Base-by-base conservation (phyloP, 306 rosid genomes). In the Prunus fruticosa region DNA sequence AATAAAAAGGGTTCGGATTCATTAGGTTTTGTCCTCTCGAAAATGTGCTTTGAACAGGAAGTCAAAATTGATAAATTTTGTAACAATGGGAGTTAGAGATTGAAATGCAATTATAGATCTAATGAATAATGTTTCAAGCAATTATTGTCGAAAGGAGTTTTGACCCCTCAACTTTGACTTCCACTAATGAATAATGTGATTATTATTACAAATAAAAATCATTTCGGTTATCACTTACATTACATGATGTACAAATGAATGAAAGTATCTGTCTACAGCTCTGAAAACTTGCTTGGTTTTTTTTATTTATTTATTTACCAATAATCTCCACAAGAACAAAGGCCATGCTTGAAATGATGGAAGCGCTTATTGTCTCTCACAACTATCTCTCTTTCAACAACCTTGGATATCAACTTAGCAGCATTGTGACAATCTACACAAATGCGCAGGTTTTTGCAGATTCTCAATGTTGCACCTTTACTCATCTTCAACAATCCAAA, bases 381-480 rank as follows among this genome's bases (percentile, higher is more conserved):
- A 73, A 91, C 13, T 63, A 89, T 91, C 78, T 88, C 92, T 73
- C 88, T 86, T 80, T 81, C 67, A 25, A 79, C 90, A 78, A 81
- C 92, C 82, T 87, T 88, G 2, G 96, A 87, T 78, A 86, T 84
- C 18, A 88, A 76, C 83, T 87, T 93, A 57, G 90, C 90, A 2
- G 97, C 97, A 85, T 83, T 88, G 78, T 93, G 98, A 79, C 96
- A 93, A 71, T 89, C 98, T 32, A 83, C 73, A 78, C 98, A 93
- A 64, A 93, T 89, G 46, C 97, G 86, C 74, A 93, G 80, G 80
- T 89, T 93, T 75, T 93, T 93, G 78, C 85, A 81, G 50, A 93
- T 76, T 65, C 96, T 86, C 62, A 93, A 28, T 2, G 91, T 86
- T 27, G 92, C 73, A 50, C 93, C 89, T 80, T 86, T 75, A 50